These are phyloP conservation scores for Achaetomium macrosporum DNA, from an alignment of 2,329 filamentous ascomycete species.

Conservation along the genomic window DNA sequence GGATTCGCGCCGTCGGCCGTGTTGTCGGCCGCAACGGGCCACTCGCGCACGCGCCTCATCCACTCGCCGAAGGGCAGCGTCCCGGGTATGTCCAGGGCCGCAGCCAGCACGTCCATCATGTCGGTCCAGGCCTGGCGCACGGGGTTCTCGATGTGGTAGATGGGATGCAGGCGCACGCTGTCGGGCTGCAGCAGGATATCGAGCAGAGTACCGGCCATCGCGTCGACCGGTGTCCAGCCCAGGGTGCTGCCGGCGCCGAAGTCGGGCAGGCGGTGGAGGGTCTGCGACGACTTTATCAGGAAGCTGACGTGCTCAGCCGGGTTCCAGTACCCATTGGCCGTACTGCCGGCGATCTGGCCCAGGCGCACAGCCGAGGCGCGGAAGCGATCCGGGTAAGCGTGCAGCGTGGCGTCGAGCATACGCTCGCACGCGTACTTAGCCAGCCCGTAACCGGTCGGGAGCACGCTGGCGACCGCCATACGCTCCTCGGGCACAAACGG, in stretches of 20 bases:
- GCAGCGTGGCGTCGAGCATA: constrained; percentile 44
- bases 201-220: constrained; percentile 23
- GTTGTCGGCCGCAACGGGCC: not conserved
- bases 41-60: not conserved
- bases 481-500: constrained; percentile 38
- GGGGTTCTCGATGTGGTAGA: constrained; percentile 30
- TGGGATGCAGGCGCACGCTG: constrained; percentile 12
- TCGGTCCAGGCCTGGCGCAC: constrained; percentile 25
- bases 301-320: constrained; percentile 44
- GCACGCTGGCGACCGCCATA: constrained; percentile 34
- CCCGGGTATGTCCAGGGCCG: not conserved
- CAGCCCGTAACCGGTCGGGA: constrained; percentile 45
- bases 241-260: constrained; percentile 35
- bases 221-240: constrained; percentile 43
- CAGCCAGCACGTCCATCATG: not conserved
- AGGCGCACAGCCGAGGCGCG: constrained; percentile 38
- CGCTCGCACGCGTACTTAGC: constrained; percentile 47
- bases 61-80: not conserved
- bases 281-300: constrained; percentile 45
- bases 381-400: constrained; percentile 37
- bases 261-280: constrained; percentile 36
- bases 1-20: no score
- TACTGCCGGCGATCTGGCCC: constrained; percentile 49
- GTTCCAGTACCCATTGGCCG: constrained; percentile 48
- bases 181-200: constrained; percentile 21